Evolutionary conservation across 176 grass and related monocot genomes (phyloP).

Genomic region (Triticum dicoccoides): DNA sequence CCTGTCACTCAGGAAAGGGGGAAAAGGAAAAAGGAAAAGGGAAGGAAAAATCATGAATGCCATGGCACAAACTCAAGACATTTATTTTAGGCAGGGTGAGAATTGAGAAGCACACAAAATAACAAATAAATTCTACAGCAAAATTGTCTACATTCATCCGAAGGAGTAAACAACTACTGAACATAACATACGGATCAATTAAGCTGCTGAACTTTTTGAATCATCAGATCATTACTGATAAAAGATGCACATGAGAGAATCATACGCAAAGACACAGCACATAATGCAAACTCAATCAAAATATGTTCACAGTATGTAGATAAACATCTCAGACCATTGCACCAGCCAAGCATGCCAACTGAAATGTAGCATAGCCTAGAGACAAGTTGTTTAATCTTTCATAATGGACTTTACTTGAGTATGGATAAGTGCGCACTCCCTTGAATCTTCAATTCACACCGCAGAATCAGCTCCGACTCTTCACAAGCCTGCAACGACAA

Average conservation of each 20-base stretch:
- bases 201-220: slow-evolving; percentile 17
- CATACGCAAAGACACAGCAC: background rate
- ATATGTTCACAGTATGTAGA: slow-evolving; percentile 23
- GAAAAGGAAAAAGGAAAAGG: background rate
- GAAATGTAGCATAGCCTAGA: slow-evolving; percentile 27
- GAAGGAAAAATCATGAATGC: slow-evolving; percentile 41
- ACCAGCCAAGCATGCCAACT: slow-evolving; percentile 34
- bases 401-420: slow-evolving; percentile 49
- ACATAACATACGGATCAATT: background rate
- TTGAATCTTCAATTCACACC: slow-evolving; percentile 45
- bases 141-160: slow-evolving; percentile 24
- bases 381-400: slow-evolving; percentile 39
- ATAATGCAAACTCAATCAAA: slow-evolving; percentile 27
- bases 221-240: slow-evolving; percentile 22
- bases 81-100: background rate
- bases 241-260: slow-evolving; percentile 20
- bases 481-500: slow-evolving; percentile 69
- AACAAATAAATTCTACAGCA: slow-evolving; percentile 30
- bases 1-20: slow-evolving; percentile 60
- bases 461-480: slow-evolving; percentile 54
- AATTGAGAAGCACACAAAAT: slow-evolving; percentile 26
- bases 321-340: slow-evolving; percentile 30
- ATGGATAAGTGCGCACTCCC: slow-evolving; percentile 38
- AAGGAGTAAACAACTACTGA: slow-evolving; percentile 2
- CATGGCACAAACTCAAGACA: slow-evolving; percentile 19